Evolutionary conservation across 345 rosid genomes (phyloP), one percentile per base, ranked within the genome.

Genomic region (Gynandropsis gynandra): DNA sequence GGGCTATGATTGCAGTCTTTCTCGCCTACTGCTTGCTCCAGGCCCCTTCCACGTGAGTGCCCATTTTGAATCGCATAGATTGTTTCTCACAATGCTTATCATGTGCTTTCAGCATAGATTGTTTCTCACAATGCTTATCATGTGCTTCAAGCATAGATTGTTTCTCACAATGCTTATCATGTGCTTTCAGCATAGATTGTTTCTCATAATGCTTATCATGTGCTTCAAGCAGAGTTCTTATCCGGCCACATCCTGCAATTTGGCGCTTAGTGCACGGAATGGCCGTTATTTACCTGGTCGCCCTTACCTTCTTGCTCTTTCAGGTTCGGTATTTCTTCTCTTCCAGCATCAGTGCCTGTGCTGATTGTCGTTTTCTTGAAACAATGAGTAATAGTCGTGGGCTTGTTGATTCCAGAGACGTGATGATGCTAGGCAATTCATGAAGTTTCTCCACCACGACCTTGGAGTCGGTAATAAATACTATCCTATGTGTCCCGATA

Each of bases 231-330:
- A 92, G 98, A 63, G 76, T 92, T 42, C 78, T 92, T 16, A 92
- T 92, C 21, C 82, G 98, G 67, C 98, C 98, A 19, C 98, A 92
- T 71, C 98, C 98, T 50, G 95, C 97, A 62, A 72, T 88, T 58
- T 93, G 97, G 97, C 94, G 97, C 19, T 72, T 93, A 70, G 97
- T 85, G 74, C 99, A 93, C 67, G 99, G 99, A 63, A 67, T 93
- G 94, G 99, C 99, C 33, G 85, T 93, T 46, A 61, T 85, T 50
- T 93, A 93, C 74, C 81, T 93, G 43, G 94, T 88, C 55, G 72
- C 85, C 46, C 95, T 93, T 50, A 81, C 99, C 18, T 93, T 93
- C 72, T 81, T 85, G 62, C 99, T 93, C 70, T 93, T 93, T 64
- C 99, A 93, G 97, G 99, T 92, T 74, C 45, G 73, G 44, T 66